These are phyloP conservation scores for Globisporangium alternatum DNA, from an alignment of 352 stramenopile genomes.

Conservation along the genomic window DNA sequence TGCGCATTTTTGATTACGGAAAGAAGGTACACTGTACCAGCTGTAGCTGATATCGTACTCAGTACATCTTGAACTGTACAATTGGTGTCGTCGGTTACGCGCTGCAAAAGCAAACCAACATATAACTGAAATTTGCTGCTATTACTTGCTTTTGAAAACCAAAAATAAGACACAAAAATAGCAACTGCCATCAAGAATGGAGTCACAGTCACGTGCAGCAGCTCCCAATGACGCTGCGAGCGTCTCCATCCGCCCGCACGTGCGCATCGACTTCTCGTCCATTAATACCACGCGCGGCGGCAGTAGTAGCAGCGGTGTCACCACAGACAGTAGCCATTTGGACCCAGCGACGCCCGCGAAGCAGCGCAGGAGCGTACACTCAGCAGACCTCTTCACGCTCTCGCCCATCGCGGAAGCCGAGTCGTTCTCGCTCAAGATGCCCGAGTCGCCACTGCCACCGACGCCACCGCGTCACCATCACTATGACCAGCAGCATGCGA, in stretches of 20 bases:
- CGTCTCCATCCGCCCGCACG: background rate
- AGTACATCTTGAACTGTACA: background rate
- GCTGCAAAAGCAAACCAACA: background rate
- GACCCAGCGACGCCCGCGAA: background rate
- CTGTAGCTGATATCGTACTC: background rate
- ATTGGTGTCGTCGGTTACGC: background rate
- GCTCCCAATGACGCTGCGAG: background rate
- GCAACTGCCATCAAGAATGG: background rate
- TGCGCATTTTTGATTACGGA: background rate
- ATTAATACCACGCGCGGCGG: slow-evolving; percentile 3
- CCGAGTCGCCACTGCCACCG: slow-evolving; percentile 2
- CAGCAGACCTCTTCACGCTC: slow-evolving; percentile 8
- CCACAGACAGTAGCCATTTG: background rate
- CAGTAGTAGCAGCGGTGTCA: background rate
- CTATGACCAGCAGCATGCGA: background rate
- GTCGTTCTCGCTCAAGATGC: slow-evolving; percentile 15
- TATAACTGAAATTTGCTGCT: background rate
- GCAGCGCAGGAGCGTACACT: background rate
- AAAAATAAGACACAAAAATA: background rate
- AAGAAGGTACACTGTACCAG: background rate
- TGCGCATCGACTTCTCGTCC: background rate
- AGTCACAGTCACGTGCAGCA: background rate
- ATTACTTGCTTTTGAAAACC: background rate
- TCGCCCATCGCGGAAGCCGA: slow-evolving; percentile 16
- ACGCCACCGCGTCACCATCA: background rate